Evolutionary conservation across 2,329 filamentous ascomycete species (phyloP), one percentile per base, ranked within the genome.

Genomic region (Graphilbum sp.): DNA sequence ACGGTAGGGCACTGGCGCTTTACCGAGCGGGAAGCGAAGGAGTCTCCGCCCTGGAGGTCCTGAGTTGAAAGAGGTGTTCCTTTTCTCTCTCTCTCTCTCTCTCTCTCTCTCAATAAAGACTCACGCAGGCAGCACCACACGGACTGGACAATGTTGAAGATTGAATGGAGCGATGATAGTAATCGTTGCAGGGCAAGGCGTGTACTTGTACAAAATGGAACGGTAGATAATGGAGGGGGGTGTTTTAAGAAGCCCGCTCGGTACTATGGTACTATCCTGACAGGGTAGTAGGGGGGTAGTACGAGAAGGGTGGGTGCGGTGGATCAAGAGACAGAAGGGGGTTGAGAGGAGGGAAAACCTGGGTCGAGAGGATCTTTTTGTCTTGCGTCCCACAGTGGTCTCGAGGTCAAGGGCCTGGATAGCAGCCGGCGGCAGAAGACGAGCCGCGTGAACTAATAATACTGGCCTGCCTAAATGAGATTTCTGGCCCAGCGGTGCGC

Each of bases 201-300:
- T 62, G 58, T 61, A 63, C 61, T 64, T 64, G 61, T 63, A 61
- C 57, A 53, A 55, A 56, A 56, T 54, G 59, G 58, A 53, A 61
- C 60, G 60, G 60, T 56, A 62, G 57, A 59, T 62, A 54, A 48
- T 61, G 58, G 61, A 63, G 61, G 60, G 62, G 58, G 54, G 43
- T 60, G 58, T 59, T 58, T 62, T 54, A 54, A 58, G 56, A 61
- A 58, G 59, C 56, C 41, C 42, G 54, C 54, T 60, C 63, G 63
- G 65, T 59, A 67, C 56, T 65, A 60, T 59, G 51, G 55, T 56
- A 43, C n/a, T n/a, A n/a, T n/a, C n/a, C n/a, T n/a, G n/a, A n/a
- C 41, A 37, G 35, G 38, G 40, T 36, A 35, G 41, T 38, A 36
- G 34, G 42, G 57, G 54, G 58, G 27, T 29, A 29, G 27, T 29